Evolutionary conservation across 805 yeast species (phyloP), one percentile per base, ranked within the genome.

Genomic region (Dipodascus albidus): DNA sequence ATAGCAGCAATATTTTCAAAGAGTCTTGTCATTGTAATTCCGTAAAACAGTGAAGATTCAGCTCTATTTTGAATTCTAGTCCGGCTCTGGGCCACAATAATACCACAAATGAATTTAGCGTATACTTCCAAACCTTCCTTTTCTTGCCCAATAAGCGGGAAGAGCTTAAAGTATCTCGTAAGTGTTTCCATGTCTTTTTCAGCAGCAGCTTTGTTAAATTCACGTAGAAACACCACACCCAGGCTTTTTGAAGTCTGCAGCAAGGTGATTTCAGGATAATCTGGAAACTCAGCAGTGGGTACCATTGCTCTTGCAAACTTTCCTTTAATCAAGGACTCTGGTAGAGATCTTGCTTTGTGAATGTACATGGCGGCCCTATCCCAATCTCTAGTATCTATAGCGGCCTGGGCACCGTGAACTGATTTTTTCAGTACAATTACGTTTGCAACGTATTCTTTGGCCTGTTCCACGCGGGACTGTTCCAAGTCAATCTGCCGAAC

Each of bases 251-350:
- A 75, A 81, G 95, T 86, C 14, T 71, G 70, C 1, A 70, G 63
- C 1, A 93, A 61, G 0, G 85, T 69, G 1, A 69, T 74, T 8
- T 65, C 62, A 0, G 99, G 98, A 52, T 77, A 70, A 51, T 87
- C 95, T 0, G 96, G 96, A 15, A 89, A 74, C 53, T 87, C 95
- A 9, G 85, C 73, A 0, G 95, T 81, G 0, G 99, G 99, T 17
- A 91, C 91, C 61, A 85, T 86, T 48, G 75, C 81, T 50, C 81
- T 76, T 1, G 95, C 91, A 66, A 84, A 89, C 53, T 78, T 72
- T 19, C 96, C 90, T 15, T 68, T 71, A 15, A 85, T 64, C 3
- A 77, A 60, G 1, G 73, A 75, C 0, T 66, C 59, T 0, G 95
- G 87, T 41, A 91, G 68, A 3, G 64, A 53, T 49, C 77, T 70